Evolutionary conservation across 345 rosid genomes (phyloP).

Genomic region (Gossypium australe): DNA sequence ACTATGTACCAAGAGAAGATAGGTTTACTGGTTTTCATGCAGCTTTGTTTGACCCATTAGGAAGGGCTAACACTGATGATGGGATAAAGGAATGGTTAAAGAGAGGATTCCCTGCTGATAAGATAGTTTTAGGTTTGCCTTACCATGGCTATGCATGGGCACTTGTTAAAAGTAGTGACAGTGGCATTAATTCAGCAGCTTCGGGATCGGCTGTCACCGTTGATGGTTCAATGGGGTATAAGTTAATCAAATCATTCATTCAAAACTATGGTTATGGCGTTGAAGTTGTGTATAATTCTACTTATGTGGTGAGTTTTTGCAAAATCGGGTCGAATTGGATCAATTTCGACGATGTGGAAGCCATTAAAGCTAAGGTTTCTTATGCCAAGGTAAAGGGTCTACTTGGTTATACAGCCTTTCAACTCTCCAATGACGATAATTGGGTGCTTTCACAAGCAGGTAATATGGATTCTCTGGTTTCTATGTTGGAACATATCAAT

Average conservation of each 20-base stretch:
- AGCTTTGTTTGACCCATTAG: conserved; percentile 19
- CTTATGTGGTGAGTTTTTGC: conserved; percentile 27
- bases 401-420: conserved; percentile 34
- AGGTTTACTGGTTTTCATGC: conserved; percentile 19
- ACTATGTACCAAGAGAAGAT: conserved; percentile 18
- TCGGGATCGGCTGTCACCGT: conserved; percentile 16
- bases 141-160: conserved; percentile 26
- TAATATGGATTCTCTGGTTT: background rate
- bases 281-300: conserved; percentile 20
- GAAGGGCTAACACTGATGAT: conserved; percentile 2
- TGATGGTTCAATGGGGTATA: conserved; percentile 24
- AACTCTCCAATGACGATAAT: conserved; percentile 27
- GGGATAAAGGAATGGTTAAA: conserved; percentile 19
- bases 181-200: conserved; percentile 17
- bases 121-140: conserved; percentile 27
- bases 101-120: conserved; percentile 17
- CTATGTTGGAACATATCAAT: background rate
- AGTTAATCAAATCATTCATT: conserved; percentile 10
- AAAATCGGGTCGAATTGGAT: conserved; percentile 21
- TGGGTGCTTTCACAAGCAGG: conserved; percentile 35
- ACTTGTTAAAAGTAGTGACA: background rate
- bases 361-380: conserved; percentile 26
- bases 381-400: conserved; percentile 36
- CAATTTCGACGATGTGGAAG: conserved; percentile 37
- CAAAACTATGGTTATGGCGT: conserved; percentile 23